Conservation (phyloP, 2,329 filamentous ascomycete genomes). For the Fonsecaea pedrosoi region DNA sequence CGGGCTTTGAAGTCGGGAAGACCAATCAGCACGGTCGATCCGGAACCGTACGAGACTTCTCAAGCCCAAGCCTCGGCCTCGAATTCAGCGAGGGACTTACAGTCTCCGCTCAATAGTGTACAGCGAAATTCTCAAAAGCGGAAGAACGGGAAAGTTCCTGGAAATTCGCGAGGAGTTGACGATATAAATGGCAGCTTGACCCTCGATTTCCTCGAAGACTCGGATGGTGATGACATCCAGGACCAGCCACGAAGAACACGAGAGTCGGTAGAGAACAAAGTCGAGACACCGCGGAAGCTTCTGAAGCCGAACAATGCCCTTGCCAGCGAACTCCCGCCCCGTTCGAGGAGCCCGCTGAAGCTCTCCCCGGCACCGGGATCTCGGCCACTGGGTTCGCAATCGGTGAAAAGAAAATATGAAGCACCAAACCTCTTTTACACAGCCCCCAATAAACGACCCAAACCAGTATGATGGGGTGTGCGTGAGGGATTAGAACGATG, state of each 20-base stretch:
- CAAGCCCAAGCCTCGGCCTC: too few relatives aligned
- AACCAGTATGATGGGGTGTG: not conserved
- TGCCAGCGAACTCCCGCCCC: not conserved
- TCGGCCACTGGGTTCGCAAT: not conserved
- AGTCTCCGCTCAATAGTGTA: too few relatives aligned
- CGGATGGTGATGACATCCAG: constrained; percentile 21
- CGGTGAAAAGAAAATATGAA: constrained; percentile 27
- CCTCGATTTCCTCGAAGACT: constrained; percentile 36
- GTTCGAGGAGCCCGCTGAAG: constrained; percentile 27
- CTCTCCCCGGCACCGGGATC: constrained; percentile 15
- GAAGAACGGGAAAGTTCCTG: not conserved
- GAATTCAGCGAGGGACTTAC: too few relatives aligned
- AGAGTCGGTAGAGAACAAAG: not conserved
- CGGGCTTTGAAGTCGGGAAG: constrained; percentile 44
- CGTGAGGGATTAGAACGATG: not conserved
- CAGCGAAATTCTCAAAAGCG: not conserved
- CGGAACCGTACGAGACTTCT: too few relatives aligned
- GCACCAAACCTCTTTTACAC: constrained; percentile 28
- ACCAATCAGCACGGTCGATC: constrained; percentile 15
- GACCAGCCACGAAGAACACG: constrained; percentile 4
- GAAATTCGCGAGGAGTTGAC: not conserved
- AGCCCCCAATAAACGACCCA: not conserved
- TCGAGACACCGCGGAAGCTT: constrained; percentile 19
- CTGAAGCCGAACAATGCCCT: constrained; percentile 17
- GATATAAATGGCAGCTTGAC: constrained; percentile 26